These are phyloP conservation scores for Canavalia gladiata DNA, from an alignment of 306 rosid genomes.

Conservation along the genomic window DNA sequence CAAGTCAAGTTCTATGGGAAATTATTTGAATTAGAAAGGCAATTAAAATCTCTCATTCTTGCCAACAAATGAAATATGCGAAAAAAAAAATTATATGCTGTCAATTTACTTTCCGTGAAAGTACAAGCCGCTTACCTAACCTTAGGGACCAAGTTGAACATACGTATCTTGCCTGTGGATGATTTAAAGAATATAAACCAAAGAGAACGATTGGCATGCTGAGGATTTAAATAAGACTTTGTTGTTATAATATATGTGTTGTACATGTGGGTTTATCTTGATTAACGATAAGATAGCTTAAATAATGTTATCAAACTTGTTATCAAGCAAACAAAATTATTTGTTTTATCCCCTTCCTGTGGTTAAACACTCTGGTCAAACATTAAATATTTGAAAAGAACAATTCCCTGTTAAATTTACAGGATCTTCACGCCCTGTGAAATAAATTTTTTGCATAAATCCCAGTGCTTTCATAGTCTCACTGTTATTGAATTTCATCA, in stretches of 20 bases:
- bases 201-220: slow-evolving; percentile 40
- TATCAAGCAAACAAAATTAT: slow-evolving; percentile 9
- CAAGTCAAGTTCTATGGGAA: neutral
- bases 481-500: slow-evolving; percentile 1
- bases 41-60: slow-evolving; percentile 12
- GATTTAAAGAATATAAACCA: slow-evolving; percentile 36
- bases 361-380: slow-evolving; percentile 30
- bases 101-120: slow-evolving; percentile 32
- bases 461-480: neutral
- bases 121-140: slow-evolving; percentile 47
- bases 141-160: slow-evolving; percentile 38
- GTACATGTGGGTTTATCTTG: slow-evolving; percentile 48
- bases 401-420: slow-evolving; percentile 1
- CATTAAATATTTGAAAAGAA: slow-evolving; percentile 29
- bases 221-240: slow-evolving; percentile 41
- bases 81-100: slow-evolving; percentile 7
- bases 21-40: slow-evolving; percentile 1
- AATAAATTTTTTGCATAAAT: slow-evolving; percentile 35
- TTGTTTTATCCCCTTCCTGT: slow-evolving; percentile 15
- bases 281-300: slow-evolving; percentile 27
- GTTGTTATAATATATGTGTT: slow-evolving; percentile 38
- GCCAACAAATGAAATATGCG: neutral
- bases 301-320: slow-evolving; percentile 33
- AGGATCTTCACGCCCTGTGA: neutral
- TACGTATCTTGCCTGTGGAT: slow-evolving; percentile 38